A percentile compares a stretch with the other conserved stretches of the same genome.
phyloP scores from a whole-genome alignment of 768 basidiomycete species.

The Polyporus arcularius region DNA sequence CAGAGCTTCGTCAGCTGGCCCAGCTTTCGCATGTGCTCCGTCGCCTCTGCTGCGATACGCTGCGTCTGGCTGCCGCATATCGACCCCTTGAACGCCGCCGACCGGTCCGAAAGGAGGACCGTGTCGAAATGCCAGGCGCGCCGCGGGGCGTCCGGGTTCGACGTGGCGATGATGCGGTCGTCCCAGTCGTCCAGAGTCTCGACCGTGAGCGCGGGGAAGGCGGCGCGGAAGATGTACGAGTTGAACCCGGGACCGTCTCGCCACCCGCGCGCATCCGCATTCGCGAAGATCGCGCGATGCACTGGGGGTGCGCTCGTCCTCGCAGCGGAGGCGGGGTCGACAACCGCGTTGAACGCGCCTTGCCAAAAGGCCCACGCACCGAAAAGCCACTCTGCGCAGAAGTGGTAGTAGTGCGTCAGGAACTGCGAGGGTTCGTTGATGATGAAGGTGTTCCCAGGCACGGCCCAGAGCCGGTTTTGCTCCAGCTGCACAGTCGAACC shows the following conservation, averaged over 20 bases:
- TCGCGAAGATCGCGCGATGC: slow-evolving; percentile 71
- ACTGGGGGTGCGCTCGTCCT: slow-evolving; percentile 52
- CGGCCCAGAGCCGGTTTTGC: slow-evolving; percentile 58
- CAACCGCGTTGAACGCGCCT: slow-evolving; percentile 41
- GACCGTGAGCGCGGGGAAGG: slow-evolving; percentile 68
- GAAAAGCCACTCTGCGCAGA: slow-evolving; percentile 78
- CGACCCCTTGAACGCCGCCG: slow-evolving; percentile 70
- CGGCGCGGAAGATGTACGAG: slow-evolving; percentile 70
- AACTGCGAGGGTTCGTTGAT: slow-evolving; percentile 77
- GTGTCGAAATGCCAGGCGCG: slow-evolving; percentile 72
- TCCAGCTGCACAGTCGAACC: slow-evolving; percentile 14
- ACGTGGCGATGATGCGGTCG: slow-evolving; percentile 49
- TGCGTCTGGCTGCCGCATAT: slow-evolving; percentile 66
- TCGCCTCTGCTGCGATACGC: slow-evolving; percentile 71
- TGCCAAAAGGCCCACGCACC: slow-evolving; percentile 77
- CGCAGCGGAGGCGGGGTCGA: slow-evolving; percentile 19
- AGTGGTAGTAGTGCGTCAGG: slow-evolving; percentile 87
- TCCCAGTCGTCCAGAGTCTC: slow-evolving; percentile 73
- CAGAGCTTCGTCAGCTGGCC: slow-evolving; percentile 49
- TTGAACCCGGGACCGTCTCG: slow-evolving; percentile 81
- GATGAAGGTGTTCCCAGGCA: slow-evolving; percentile 72
- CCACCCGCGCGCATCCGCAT: slow-evolving; percentile 61
- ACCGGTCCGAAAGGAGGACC: slow-evolving; percentile 71
- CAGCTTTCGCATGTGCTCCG: slow-evolving; percentile 47
- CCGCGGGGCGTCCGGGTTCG: slow-evolving; percentile 17